phyloP scores from a whole-genome alignment of 306 rosid genomes.

The Glycine soja region DNA sequence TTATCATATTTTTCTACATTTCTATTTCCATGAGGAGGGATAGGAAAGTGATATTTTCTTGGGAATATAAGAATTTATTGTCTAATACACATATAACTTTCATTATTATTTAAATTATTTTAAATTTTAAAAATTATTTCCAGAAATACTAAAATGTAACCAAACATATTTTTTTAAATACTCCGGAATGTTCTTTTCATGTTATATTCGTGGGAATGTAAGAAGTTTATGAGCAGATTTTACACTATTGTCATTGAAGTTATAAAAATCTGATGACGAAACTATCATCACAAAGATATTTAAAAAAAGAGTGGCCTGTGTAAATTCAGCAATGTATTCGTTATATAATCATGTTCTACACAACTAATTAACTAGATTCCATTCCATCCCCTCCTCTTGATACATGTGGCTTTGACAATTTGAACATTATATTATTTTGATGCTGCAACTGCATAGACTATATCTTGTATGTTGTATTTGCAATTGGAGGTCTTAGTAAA shows the following conservation, averaged over 20 bases:
- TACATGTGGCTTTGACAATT: slow-evolving; percentile 17
- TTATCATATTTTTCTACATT: no score
- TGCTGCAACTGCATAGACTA: slow-evolving; percentile 25
- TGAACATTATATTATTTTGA: slow-evolving; percentile 22
- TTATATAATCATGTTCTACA: neutral
- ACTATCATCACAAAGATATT: neutral
- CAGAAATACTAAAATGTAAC: no score
- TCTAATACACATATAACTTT: no score
- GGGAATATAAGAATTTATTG: no score
- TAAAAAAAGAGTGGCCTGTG: neutral
- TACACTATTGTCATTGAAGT: neutral
- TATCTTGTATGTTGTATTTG: slow-evolving; percentile 17
- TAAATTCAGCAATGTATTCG: neutral
- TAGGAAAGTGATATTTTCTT: no score
- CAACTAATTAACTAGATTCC: slow-evolving; percentile 32
- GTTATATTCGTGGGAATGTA: no score
- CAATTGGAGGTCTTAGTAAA: slow-evolving; percentile 2
- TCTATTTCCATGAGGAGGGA: no score
- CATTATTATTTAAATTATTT: no score
- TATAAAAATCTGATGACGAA: neutral
- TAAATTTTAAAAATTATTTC: no score
- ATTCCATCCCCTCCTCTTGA: slow-evolving; percentile 5
- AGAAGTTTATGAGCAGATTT: no score
- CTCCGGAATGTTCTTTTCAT: no score
- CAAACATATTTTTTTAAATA: no score